Conservation (phyloP, 148 eudicot species). For the Amaranthus cruentus region DNA sequence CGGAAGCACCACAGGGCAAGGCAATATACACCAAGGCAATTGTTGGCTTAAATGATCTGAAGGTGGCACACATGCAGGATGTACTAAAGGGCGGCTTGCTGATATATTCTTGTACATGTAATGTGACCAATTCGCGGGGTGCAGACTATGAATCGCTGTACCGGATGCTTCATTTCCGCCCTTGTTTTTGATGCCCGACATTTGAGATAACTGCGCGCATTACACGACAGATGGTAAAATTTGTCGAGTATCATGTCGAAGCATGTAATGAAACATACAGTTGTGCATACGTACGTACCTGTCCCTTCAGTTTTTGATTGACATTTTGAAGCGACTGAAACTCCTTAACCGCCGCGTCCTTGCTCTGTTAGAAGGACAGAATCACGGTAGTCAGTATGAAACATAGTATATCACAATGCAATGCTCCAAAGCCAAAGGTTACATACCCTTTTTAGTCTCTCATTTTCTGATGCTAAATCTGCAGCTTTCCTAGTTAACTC, state of each 20-base stretch:
- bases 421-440: background rate
- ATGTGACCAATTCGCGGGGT: conserved; percentile 25
- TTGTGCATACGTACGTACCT: conserved; percentile 36
- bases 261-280: background rate
- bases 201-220: conserved; percentile 39
- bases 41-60: conserved; percentile 27
- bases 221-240: conserved; percentile 1
- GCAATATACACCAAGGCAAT: conserved; percentile 44
- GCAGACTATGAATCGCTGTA: conserved; percentile 17
- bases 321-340: conserved; percentile 43
- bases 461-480: conserved; percentile 52
- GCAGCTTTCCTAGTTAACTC: conserved; percentile 59
- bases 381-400: background rate
- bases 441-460: conserved; percentile 53
- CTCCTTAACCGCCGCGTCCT: conserved; percentile 44
- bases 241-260: background rate
- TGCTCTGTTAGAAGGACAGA: conserved; percentile 34
- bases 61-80: conserved; percentile 34
- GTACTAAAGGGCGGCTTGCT: conserved; percentile 27
- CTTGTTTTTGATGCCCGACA: conserved; percentile 22
- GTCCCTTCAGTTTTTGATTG: conserved; percentile 48
- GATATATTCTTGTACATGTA: conserved; percentile 29
- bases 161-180: conserved; percentile 14
- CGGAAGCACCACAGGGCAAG: conserved; percentile 55
- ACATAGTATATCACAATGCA: background rate